Conservation (phyloP, 768 basidiomycete species). For the Calocera viscosa region DNA sequence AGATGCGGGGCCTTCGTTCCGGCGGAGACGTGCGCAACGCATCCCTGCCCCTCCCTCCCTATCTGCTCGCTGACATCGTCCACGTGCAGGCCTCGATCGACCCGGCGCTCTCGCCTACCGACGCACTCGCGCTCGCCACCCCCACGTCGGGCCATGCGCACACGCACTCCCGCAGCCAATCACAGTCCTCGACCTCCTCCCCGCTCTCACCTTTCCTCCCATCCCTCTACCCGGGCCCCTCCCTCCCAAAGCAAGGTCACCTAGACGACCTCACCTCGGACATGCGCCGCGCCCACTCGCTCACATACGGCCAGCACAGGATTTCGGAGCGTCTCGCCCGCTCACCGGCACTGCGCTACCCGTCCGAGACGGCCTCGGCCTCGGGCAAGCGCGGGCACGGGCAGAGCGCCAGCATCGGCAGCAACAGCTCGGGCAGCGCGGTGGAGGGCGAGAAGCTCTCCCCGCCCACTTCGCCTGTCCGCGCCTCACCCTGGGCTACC, state of each 20-base stretch:
- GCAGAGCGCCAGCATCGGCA: background rate
- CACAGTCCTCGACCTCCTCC: background rate
- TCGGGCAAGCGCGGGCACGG: background rate
- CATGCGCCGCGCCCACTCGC: slow-evolving; percentile 4
- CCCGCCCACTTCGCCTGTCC: background rate
- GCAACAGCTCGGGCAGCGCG: background rate
- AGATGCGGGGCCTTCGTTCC: background rate
- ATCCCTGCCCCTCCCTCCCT: background rate
- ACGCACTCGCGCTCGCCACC: background rate
- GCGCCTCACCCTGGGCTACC: slow-evolving; percentile 1
- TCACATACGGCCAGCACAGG: background rate
- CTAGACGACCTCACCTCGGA: slow-evolving; percentile 4
- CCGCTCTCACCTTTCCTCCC: background rate
- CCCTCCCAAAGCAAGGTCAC: background rate
- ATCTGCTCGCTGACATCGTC: background rate
- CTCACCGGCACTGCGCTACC: background rate
- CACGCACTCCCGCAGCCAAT: background rate
- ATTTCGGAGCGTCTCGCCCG: background rate
- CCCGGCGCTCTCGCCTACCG: background rate
- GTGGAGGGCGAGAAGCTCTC: background rate
- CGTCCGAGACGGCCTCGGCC: background rate
- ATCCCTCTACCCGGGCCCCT: background rate
- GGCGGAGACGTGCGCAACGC: background rate
- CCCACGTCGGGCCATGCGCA: background rate
- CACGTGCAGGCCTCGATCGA: background rate